Conservation (phyloP, 192 early-diverging fungal species). For the Backusella circina region DNA sequence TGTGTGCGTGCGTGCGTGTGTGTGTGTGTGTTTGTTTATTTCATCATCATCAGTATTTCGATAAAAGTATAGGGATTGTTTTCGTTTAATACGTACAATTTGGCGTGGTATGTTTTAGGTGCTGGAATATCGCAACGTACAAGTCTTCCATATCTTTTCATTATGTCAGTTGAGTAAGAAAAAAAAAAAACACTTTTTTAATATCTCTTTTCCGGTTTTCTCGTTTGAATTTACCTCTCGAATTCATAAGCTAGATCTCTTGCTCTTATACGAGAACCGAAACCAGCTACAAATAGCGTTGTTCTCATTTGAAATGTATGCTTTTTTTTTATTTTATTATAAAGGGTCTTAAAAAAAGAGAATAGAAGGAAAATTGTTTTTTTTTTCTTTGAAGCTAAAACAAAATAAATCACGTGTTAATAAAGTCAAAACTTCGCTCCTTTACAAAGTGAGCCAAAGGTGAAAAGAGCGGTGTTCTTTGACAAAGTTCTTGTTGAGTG, state of each 20-base stretch:
- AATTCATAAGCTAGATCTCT: constrained; percentile 94
- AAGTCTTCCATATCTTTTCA: constrained; percentile 71
- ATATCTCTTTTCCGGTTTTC: background rate
- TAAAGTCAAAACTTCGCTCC: background rate
- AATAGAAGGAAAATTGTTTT: background rate
- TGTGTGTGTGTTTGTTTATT: background rate
- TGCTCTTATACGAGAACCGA: constrained; percentile 74
- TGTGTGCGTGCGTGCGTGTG: background rate
- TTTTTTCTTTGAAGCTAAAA: background rate
- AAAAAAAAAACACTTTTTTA: background rate
- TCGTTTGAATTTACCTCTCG: constrained; percentile 67
- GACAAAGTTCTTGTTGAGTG: constrained; percentile 18
- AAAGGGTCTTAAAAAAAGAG: background rate
- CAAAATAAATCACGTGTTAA: background rate
- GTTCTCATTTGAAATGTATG: constrained; percentile 18
- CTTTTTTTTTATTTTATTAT: background rate
- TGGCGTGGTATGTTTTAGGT: constrained; percentile 55
- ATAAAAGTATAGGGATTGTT: background rate
- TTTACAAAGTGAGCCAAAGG: constrained; percentile 7
- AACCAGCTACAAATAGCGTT: constrained; percentile 84
- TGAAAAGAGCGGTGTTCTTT: background rate
- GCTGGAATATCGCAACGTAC: constrained; percentile 87
- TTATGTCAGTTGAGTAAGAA: background rate
- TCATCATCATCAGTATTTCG: background rate
- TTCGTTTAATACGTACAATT: constrained; percentile 55